A percentile compares a stretch with the other conserved stretches of the same genome.
These are phyloP conservation scores for Amylostereum areolatum DNA, from an alignment of 1,284 basidiomycete genomes.

Conservation along the genomic window DNA sequence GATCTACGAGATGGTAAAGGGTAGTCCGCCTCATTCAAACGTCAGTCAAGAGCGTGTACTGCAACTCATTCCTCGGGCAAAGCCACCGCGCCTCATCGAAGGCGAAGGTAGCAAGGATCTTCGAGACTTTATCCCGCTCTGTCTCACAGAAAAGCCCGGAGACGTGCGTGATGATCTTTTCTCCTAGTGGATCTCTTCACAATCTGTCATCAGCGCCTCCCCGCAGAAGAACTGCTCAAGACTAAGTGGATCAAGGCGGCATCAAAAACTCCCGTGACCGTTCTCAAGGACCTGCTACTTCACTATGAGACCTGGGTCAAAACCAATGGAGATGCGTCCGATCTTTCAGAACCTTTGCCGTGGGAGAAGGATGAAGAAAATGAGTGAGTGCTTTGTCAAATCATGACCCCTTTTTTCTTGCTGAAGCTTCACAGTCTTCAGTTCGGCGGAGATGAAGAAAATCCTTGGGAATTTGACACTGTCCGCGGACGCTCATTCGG, in stretches of 20 bases:
- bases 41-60: constrained; percentile 82
- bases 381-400: constrained; percentile 36
- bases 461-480: constrained; percentile 75
- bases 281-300: constrained; percentile 81
- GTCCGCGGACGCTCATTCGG: constrained; percentile 42
- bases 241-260: constrained; percentile 90
- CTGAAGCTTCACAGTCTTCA: not conserved
- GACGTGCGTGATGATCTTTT: constrained; percentile 47
- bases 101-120: constrained; percentile 79
- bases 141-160: constrained; percentile 78
- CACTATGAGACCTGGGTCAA: constrained; percentile 76
- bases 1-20: constrained; percentile 92
- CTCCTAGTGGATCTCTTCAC: constrained; percentile 1
- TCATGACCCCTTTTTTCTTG: no score
- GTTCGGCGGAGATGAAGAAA: constrained; percentile 26
- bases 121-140: constrained; percentile 84
- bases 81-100: constrained; percentile 78
- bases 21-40: constrained; percentile 87
- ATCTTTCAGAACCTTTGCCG: constrained; percentile 66
- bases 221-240: constrained; percentile 87
- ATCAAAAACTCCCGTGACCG: constrained; percentile 62
- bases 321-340: constrained; percentile 74
- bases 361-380: constrained; percentile 60
- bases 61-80: constrained; percentile 84
- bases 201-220: constrained; percentile 57